These are phyloP conservation scores for sunflower (Helianthus annuus) DNA, from an alignment of 129 eudicot genomes.

Conservation along the genomic window HanXRQr2.0-SUNRISE NC_035437.2:12107038-12107537, in stretches of 20 bases:
- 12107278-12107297: background rate
- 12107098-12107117: slow-evolving; percentile 20
- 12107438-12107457: too few species aligned
- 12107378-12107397: too few species aligned
- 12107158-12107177: background rate
- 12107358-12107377: too few species aligned
- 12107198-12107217: background rate
- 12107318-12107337: background rate
- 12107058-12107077: slow-evolving; percentile 30
- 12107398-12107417: too few species aligned
- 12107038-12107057: slow-evolving; percentile 26
- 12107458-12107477: too few species aligned
- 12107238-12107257: background rate
- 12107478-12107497: too few species aligned
- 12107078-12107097: slow-evolving; percentile 37
- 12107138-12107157: background rate
- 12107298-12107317: background rate
- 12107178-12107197: background rate
- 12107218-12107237: background rate
- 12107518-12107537: too few species aligned
- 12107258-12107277: background rate
- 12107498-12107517: too few species aligned
- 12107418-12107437: too few species aligned
- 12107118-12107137: slow-evolving; percentile 6
- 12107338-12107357: background rate